A percentile compares a stretch with the other conserved stretches of the same genome.
phyloP scores from a whole-genome alignment of 352 stramenopile genomes.

The Pythium pectinolyticum region DNA sequence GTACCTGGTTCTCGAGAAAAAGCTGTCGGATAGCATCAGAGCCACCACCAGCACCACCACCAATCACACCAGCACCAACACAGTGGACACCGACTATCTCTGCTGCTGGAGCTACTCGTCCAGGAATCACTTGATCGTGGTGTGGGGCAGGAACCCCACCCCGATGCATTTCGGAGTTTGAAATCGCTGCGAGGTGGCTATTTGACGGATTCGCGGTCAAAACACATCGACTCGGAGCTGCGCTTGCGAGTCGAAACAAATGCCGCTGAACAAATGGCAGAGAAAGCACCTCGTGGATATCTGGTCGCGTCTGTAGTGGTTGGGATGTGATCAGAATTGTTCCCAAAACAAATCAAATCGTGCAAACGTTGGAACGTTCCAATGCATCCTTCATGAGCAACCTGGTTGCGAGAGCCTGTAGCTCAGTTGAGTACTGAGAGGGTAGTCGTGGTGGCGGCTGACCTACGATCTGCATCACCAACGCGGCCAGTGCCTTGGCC shows the following conservation, averaged over 20 bases:
- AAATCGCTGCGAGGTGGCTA: neutral
- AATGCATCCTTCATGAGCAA: conserved; percentile 49
- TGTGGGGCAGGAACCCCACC: no score
- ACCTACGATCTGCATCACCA: conserved; percentile 59
- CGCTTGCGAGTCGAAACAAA: conserved; percentile 12
- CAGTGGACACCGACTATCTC: no score
- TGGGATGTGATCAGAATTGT: no score
- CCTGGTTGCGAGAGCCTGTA: conserved; percentile 31
- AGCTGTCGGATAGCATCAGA: conserved; percentile 31
- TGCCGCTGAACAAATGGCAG: conserved; percentile 19
- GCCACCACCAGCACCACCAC: neutral
- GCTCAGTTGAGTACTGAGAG: conserved; percentile 28
- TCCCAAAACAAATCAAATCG: no score
- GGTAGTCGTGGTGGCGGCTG: conserved; percentile 33
- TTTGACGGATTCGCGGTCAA: no score
- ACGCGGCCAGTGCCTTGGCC: conserved; percentile 49
- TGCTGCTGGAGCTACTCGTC: no score
- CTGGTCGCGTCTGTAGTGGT: conserved; percentile 20
- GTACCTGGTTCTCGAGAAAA: conserved; percentile 72
- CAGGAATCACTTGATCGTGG: no score
- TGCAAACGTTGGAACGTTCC: no score
- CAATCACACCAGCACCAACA: no score
- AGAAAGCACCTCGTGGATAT: conserved; percentile 8
- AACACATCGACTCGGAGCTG: neutral
- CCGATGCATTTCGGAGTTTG: no score